Conservation (phyloP, 345 rosid genomes). For the Mercurialis annua region DNA sequence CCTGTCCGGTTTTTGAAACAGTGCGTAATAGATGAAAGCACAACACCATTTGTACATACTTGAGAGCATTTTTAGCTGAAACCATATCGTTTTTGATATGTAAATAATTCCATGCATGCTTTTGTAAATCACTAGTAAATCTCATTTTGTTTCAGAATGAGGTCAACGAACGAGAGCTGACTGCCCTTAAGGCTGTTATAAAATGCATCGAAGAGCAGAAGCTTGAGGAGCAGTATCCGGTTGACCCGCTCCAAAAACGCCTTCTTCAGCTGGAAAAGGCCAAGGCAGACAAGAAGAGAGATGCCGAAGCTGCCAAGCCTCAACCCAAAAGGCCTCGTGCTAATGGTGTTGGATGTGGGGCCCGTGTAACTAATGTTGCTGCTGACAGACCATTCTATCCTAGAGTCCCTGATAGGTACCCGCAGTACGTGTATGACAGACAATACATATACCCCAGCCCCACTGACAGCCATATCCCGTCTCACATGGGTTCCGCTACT, state of each 20-base stretch:
- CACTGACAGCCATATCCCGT: constrained; percentile 55
- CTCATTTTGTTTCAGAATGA: constrained; percentile 52
- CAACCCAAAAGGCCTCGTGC: constrained; percentile 92
- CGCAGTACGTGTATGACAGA: constrained; percentile 77
- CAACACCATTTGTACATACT: background rate
- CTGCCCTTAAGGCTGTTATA: constrained; percentile 74
- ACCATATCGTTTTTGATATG: background rate
- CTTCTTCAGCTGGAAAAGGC: constrained; percentile 86
- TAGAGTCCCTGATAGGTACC: constrained; percentile 68
- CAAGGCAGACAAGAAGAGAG: constrained; percentile 88
- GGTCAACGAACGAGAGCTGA: constrained; percentile 76
- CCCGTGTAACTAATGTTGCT: constrained; percentile 45
- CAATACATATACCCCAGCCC: constrained; percentile 60
- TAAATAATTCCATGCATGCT: background rate
- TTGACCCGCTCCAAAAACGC: constrained; percentile 62
- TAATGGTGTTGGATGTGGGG: constrained; percentile 53
- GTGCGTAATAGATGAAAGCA: background rate
- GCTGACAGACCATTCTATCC: constrained; percentile 58
- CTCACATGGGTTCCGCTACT: constrained; percentile 49
- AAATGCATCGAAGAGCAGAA: constrained; percentile 96
- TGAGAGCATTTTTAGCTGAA: background rate
- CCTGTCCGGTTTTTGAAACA: too few species aligned
- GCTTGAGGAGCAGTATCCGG: constrained; percentile 80
- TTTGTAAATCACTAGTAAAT: constrained; percentile 1
- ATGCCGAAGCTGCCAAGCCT: constrained; percentile 79